Evolutionary conservation across 208 protist species (phyloP), one percentile per base, ranked within the genome.

Genomic region (Trichomonas gallinae): DNA sequence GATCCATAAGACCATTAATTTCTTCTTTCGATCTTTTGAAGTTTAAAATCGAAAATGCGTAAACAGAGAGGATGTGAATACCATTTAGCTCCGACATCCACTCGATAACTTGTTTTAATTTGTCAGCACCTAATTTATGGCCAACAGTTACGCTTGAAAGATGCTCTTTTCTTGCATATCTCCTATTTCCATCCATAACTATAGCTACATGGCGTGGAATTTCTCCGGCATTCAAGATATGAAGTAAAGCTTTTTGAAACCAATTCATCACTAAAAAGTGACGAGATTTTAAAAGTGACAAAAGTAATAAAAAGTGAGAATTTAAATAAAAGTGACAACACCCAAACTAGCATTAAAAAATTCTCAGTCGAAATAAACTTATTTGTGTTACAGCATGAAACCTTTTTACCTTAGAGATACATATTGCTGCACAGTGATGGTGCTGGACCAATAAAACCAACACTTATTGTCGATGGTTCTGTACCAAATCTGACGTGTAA

Each of bases 161-260:
- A 23, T n/a, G 11, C 87, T 48, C 45, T 36, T 93, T 93, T 17
- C 96, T 15, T 26, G 96, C 96, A 85, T 96, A 97, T 72, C 96
- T 31, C 40, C 96, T 48, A 85, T 97, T 97, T 26, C 96, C 96
- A 36, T 97, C 96, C 96, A 97, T 97, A 46, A 97, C 49, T 45
- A 97, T 96, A 15, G 88, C 96, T 26, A 97, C 42, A 26, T 97
- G 96, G 3, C 49, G 31, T 36, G 96, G 96, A 36, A 82, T 82
- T 63, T 96, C 82, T 1, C 96, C 96, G 9, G 48, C 13, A 38
- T 93, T 81, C 0, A 83, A 36, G n/a, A 96, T 34, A 0, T 63
- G 40, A 9, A 97, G 17, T n/a, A 97, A 46, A 11, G 40, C 38
- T 63, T 63, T 15, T 21, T 97, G 36, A 42, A 44, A 97, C 51